These are phyloP conservation scores for Daldinia decipiens DNA, from an alignment of 495 filamentous ascomycete genomes.

Conservation along the genomic window DNA sequence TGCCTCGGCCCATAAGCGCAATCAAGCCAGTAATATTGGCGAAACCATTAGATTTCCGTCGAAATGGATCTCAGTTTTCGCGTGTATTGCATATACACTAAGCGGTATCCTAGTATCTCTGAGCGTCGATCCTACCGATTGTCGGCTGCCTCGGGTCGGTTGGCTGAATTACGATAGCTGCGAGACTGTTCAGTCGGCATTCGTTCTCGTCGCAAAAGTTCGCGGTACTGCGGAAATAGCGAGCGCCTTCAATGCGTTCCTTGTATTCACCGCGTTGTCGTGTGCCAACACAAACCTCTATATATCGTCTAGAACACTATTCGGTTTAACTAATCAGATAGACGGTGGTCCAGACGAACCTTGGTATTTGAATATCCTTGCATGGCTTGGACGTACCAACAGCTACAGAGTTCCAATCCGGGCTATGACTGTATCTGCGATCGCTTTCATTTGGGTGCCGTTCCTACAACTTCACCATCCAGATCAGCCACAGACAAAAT, in stretches of 20 bases:
- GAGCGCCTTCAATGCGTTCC: conserved; percentile 40
- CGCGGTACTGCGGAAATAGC: conserved; percentile 30
- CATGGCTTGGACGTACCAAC: conserved; percentile 53
- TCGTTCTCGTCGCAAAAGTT: conserved; percentile 51
- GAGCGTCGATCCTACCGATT: conserved; percentile 26
- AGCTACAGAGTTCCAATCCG: conserved; percentile 53
- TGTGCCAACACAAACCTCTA: conserved; percentile 56
- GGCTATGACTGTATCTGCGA: conserved; percentile 51
- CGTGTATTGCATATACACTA: conserved; percentile 44
- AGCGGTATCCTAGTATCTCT: conserved; percentile 36
- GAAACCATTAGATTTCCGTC: conserved; percentile 45
- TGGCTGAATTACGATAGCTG: conserved; percentile 18
- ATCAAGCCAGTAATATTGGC: conserved; percentile 35
- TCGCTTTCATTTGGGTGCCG: conserved; percentile 42
- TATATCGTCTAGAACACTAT: conserved; percentile 55
- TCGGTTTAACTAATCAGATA: conserved; percentile 51
- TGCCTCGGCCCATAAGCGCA: not conserved
- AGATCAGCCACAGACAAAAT: too few relatives aligned
- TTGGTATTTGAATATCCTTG: conserved; percentile 36
- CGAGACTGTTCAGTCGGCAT: conserved; percentile 44
- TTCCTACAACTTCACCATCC: conserved; percentile 45
- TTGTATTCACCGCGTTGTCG: conserved; percentile 39
- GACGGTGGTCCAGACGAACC: conserved; percentile 45
- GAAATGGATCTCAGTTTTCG: conserved; percentile 50
- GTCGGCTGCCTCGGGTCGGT: conserved; percentile 30